Base-by-base conservation (phyloP, 2,329 filamentous ascomycete genomes). In the Neofusicoccum cordaticola region DNA sequence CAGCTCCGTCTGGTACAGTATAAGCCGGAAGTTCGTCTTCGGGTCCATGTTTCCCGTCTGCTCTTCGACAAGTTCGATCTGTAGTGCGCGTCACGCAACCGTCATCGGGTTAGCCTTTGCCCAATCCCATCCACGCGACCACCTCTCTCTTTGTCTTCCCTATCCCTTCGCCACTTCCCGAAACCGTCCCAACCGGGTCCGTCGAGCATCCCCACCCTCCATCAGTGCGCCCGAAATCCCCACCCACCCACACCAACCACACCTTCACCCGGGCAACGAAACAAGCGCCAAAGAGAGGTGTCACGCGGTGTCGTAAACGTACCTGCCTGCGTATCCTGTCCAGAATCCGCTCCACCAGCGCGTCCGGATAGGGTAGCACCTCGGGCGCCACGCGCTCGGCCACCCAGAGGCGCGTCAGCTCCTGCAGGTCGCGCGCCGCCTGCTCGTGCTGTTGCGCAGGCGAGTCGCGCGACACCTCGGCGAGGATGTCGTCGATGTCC, bases 1-100 rank as follows among this genome's bases (percentile, higher is more conserved):
- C 63, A 99, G 86, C 80, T 99, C 95, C 6, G 96, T 98, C 81
- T 99, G 95, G 63, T 97, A 88, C 67, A 99, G 90, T 56, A 97
- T 97, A 73, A 98, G 88, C 67, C 88, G 88, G 76, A 99, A 97
- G 76, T 97, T 98, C 68, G 91, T 89, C 77, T 91, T 93, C 52
- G 93, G 90, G 72, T 96, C 93, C 87, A 93, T 90, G 73, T 91
- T 88, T 67, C 90, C 90, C 12, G 90, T 94, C 84, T 93, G 76
- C 67, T 81, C 76, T 71, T 84, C 83, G 31, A 84, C 80, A 13
- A 78, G 71, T 69, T 81, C 78, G 69, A 82, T 81, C 79, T 84
- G 77, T 22, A 22, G 7, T 4, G 4, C 51, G 15, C 19, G 39
- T 22, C n/a, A 27, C 48, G 5, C n/a, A 51, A 17, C 51, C 34